These are phyloP conservation scores for Yamadazyma takamatsuzukensis DNA, from an alignment of 805 yeast genomes.

Conservation along the genomic window DNA sequence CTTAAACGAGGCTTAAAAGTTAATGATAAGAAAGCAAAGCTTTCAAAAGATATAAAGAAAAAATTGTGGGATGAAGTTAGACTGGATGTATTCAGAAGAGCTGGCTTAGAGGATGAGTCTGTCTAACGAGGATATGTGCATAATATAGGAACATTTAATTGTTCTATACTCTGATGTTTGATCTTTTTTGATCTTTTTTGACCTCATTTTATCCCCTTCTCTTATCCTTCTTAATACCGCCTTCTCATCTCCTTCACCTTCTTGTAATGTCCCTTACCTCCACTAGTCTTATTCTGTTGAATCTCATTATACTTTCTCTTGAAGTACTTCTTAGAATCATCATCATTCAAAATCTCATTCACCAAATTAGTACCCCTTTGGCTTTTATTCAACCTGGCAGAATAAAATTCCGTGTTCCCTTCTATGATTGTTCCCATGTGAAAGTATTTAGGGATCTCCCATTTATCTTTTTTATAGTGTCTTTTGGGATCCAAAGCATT, in stretches of 20 bases:
- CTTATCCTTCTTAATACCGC: conserved; percentile 29
- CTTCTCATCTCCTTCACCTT: conserved; percentile 59
- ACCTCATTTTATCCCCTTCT: background rate
- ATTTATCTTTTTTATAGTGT: conserved; percentile 84
- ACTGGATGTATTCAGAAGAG: conserved; percentile 48
- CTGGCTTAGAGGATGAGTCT: conserved; percentile 29
- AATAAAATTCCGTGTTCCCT: conserved; percentile 75
- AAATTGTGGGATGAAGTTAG: conserved; percentile 48
- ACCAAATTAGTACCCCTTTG: conserved; percentile 76
- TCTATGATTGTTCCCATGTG: conserved; percentile 87
- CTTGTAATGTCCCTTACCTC: conserved; percentile 66
- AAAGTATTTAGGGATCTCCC: conserved; percentile 74
- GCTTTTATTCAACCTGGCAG: conserved; percentile 60
- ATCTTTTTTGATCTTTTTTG: background rate
- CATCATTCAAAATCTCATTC: conserved; percentile 77
- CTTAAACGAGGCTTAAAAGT: conserved; percentile 24
- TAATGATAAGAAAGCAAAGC: conserved; percentile 24
- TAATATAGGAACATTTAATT: background rate
- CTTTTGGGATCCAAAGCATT: conserved; percentile 93
- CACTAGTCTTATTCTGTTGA: conserved; percentile 57
- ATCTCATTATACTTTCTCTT: conserved; percentile 81
- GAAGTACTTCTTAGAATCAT: conserved; percentile 68
- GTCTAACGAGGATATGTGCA: background rate
- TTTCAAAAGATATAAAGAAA: conserved; percentile 41
- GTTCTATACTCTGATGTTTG: background rate